phyloP scores from a whole-genome alignment of 2,329 filamentous ascomycete species.

The Neofusicoccum ribis region DNA sequence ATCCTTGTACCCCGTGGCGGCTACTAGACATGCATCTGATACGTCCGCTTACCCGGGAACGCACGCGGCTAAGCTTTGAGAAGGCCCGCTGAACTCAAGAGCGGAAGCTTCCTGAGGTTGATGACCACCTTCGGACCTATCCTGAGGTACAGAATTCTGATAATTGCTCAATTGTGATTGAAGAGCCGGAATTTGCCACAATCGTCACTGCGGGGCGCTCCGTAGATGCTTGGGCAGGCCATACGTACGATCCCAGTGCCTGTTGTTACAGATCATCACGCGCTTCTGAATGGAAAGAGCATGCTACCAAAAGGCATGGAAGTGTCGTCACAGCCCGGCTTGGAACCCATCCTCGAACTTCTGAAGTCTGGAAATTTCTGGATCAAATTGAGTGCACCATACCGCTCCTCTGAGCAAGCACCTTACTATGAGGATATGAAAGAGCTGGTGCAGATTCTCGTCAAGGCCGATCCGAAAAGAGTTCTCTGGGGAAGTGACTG shows the following conservation, averaged over 20 bases:
- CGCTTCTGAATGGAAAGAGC: slow-evolving; percentile 36
- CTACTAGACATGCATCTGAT: too few relatives aligned
- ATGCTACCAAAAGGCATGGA: slow-evolving; percentile 31
- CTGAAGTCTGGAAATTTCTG: slow-evolving; percentile 35
- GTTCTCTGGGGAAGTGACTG: slow-evolving; percentile 44
- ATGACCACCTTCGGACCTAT: too few relatives aligned
- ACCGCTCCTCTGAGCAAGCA: slow-evolving; percentile 34
- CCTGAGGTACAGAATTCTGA: too few relatives aligned
- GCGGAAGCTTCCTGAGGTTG: too few relatives aligned
- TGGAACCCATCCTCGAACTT: slow-evolving; percentile 32
- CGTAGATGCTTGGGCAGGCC: slow-evolving; percentile 22
- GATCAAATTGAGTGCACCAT: slow-evolving; percentile 43
- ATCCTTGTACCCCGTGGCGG: too few relatives aligned
- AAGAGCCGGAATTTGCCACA: too few relatives aligned
- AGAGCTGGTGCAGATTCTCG: slow-evolving; percentile 32
- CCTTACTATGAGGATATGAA: slow-evolving; percentile 36
- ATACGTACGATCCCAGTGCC: slow-evolving; percentile 26
- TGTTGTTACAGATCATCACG: slow-evolving; percentile 38
- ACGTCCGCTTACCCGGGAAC: too few relatives aligned
- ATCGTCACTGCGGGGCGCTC: too few relatives aligned
- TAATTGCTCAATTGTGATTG: too few relatives aligned
- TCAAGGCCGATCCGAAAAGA: slow-evolving; percentile 35
- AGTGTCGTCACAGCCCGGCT: slow-evolving; percentile 32
- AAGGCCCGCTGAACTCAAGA: too few relatives aligned
- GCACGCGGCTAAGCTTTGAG: too few relatives aligned